A percentile compares a stretch with the other conserved stretches of the same genome.
phyloP scores from a whole-genome alignment of 2,329 filamentous ascomycete species.

The Xylariaceae sp. region DNA sequence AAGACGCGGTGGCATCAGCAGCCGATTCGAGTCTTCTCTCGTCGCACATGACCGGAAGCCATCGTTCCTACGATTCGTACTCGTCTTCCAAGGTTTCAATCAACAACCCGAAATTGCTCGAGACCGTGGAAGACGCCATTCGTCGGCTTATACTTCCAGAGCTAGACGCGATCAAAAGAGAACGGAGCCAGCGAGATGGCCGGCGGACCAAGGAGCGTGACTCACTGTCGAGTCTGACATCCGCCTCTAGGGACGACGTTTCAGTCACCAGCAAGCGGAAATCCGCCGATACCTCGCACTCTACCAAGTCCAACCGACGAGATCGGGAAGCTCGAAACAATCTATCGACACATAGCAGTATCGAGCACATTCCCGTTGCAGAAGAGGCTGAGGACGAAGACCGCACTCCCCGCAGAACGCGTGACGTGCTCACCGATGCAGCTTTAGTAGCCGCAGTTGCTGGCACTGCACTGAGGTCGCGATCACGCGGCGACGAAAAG shows the following conservation, averaged over 20 bases:
- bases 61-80: slow-evolving; percentile 48
- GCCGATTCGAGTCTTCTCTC: slow-evolving; percentile 49
- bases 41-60: slow-evolving; percentile 44
- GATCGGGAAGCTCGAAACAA: slow-evolving; percentile 50
- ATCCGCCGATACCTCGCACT: slow-evolving; percentile 45
- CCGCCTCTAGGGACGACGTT: slow-evolving; percentile 45
- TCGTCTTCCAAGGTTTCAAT: slow-evolving; percentile 62
- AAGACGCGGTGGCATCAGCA: slow-evolving; percentile 45
- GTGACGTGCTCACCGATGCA: slow-evolving; percentile 29
- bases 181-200: slow-evolving; percentile 71
- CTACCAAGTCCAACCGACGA: slow-evolving; percentile 34
- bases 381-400: slow-evolving; percentile 31
- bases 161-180: slow-evolving; percentile 81
- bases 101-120: slow-evolving; percentile 84
- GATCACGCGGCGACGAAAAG: slow-evolving; percentile 37
- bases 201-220: slow-evolving; percentile 40
- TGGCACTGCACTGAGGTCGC: slow-evolving; percentile 32
- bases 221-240: slow-evolving; percentile 53
- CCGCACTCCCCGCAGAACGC: slow-evolving; percentile 37
- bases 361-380: slow-evolving; percentile 41
- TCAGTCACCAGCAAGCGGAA: slow-evolving; percentile 46
- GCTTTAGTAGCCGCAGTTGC: slow-evolving; percentile 38
- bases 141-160: slow-evolving; percentile 84
- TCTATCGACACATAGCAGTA: slow-evolving; percentile 41
- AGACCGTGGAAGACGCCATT: slow-evolving; percentile 90